phyloP scores from a whole-genome alignment of 345 rosid genomes.

The Boechera divaricarpa region DNA sequence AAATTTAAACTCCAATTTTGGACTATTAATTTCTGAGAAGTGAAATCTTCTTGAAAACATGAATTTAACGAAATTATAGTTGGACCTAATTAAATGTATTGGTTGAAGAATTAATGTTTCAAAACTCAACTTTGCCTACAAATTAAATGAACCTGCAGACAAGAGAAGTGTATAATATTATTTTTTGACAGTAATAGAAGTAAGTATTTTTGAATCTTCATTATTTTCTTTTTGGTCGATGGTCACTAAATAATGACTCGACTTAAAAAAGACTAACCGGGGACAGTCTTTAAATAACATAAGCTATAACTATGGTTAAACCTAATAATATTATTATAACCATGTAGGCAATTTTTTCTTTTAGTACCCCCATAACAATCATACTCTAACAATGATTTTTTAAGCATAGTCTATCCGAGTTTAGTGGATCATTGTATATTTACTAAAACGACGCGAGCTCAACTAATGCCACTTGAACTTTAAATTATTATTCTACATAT shows the following conservation, averaged over 20 bases:
- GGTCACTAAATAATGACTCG: background rate
- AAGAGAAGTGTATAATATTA: background rate
- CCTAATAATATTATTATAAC: background rate
- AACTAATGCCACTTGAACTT: too few relatives aligned
- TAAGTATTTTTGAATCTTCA: background rate
- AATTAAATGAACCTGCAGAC: background rate
- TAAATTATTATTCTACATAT: too few relatives aligned
- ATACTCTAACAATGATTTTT: too few relatives aligned
- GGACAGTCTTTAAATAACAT: background rate
- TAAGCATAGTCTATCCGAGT: too few relatives aligned
- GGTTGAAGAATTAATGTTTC: background rate
- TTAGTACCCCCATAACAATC: too few relatives aligned
- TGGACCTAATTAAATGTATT: background rate
- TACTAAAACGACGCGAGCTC: too few relatives aligned
- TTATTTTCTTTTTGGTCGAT: background rate
- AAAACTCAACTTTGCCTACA: background rate
- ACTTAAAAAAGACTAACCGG: background rate
- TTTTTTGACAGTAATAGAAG: too few relatives aligned
- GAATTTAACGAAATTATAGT: background rate
- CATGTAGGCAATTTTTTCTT: background rate
- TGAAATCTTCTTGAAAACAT: background rate
- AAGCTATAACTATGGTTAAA: constrained; percentile 5
- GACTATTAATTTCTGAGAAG: too few relatives aligned
- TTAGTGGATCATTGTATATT: too few relatives aligned
- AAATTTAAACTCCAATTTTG: too few relatives aligned